A percentile compares a stretch with the other conserved stretches of the same genome.
These are phyloP conservation scores for Aspergillus campestris DNA, from an alignment of 495 filamentous ascomycete species.

Conservation along the genomic window DNA sequence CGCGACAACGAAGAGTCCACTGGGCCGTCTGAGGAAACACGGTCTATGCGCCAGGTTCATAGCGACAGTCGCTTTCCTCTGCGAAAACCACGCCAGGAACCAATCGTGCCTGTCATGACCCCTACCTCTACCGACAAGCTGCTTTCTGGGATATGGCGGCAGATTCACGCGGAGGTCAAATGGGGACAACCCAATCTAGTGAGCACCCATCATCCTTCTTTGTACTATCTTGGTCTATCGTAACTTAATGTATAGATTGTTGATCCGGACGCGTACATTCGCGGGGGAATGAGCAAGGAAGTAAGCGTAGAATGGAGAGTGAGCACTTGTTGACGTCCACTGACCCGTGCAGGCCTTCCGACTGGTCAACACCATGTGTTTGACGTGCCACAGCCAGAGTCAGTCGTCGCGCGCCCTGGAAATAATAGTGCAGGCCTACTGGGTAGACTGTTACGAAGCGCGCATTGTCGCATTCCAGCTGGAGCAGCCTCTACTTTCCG, in stretches of 20 bases:
- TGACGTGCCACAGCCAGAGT: slow-evolving; percentile 16
- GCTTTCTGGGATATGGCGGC: slow-evolving; percentile 15
- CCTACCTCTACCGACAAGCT: slow-evolving; percentile 16
- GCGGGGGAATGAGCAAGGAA: slow-evolving; percentile 12
- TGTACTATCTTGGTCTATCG: no score
- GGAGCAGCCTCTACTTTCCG: slow-evolving; percentile 8
- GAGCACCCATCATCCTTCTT: no score
- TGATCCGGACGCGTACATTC: slow-evolving; percentile 10
- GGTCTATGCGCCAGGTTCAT: slow-evolving; percentile 13
- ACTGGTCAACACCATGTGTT: slow-evolving; percentile 11
- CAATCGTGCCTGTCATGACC: slow-evolving; percentile 3
- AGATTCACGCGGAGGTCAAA: slow-evolving; percentile 10
- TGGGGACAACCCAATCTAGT: no score
- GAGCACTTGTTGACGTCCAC: no score
- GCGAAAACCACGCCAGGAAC: slow-evolving; percentile 9
- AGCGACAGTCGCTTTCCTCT: slow-evolving; percentile 16
- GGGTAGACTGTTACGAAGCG: slow-evolving; percentile 16
- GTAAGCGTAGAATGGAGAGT: no score
- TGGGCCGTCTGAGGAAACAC: neutral
- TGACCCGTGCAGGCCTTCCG: slow-evolving; percentile 14
- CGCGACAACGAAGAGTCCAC: no score
- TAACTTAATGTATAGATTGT: slow-evolving; percentile 6
- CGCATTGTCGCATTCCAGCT: slow-evolving; percentile 12
- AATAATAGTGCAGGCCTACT: slow-evolving; percentile 19
- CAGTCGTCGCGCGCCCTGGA: slow-evolving; percentile 17